A percentile compares a stretch with the other conserved stretches of the same genome.
phyloP scores from a whole-genome alignment of 2,329 filamentous ascomycete species.

The Mariannaea elegans region DNA sequence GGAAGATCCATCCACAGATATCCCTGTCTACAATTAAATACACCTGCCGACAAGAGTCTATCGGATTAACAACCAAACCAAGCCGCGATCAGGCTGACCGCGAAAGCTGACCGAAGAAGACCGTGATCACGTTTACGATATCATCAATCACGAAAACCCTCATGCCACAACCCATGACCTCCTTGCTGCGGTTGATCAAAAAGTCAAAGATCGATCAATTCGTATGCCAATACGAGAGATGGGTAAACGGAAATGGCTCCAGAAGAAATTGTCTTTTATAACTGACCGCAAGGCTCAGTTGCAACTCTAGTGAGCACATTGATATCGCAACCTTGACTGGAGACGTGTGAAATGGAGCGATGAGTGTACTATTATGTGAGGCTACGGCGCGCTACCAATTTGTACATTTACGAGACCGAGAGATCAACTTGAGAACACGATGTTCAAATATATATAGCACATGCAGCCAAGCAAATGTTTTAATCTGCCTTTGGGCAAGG shows the following conservation, averaged over 20 bases:
- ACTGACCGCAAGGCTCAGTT: neutral
- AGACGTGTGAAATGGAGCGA: neutral
- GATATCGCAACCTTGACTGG: neutral
- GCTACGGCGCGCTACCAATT: neutral
- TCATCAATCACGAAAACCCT: neutral
- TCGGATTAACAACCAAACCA: no score
- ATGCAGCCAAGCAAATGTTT: no score
- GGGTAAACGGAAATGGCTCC: neutral
- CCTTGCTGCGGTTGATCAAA: neutral
- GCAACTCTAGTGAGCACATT: neutral
- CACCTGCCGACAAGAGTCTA: neutral
- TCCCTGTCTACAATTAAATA: neutral
- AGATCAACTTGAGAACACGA: no score
- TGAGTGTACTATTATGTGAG: no score
- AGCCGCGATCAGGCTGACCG: slow-evolving; percentile 1
- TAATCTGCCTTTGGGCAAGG: no score
- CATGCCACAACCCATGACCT: neutral
- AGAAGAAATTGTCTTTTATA: neutral
- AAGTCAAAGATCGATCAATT: neutral
- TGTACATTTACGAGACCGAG: neutral
- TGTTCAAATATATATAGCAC: no score
- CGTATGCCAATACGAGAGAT: neutral
- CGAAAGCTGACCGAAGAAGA: neutral
- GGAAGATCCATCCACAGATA: no score
- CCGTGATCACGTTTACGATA: neutral